A percentile compares a stretch with the other conserved stretches of the same genome.
Evolutionary conservation across 768 basidiomycete genomes (phyloP).

Genomic region (Chalciporus piperatus): DNA sequence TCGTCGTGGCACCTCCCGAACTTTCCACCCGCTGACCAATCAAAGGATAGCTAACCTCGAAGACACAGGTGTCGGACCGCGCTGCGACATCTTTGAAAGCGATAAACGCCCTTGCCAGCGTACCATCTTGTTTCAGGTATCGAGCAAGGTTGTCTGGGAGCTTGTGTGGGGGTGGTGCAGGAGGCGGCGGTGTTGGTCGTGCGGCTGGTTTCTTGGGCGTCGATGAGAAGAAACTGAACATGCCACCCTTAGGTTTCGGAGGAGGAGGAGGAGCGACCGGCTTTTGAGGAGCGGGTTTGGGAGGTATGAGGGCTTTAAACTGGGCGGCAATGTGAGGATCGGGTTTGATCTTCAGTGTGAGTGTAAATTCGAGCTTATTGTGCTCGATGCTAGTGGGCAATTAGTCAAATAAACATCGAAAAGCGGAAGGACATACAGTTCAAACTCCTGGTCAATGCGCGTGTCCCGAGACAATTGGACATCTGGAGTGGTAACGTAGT

Average conservation of each 20-base stretch:
- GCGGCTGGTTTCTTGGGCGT: constrained; percentile 69
- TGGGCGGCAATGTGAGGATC: constrained; percentile 84
- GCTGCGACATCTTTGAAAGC: constrained; percentile 83
- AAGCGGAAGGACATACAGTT: constrained; percentile 56
- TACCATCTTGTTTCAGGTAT: constrained; percentile 82
- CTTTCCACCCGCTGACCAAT: constrained; percentile 70
- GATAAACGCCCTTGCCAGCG: constrained; percentile 83
- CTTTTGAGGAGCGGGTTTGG: constrained; percentile 39
- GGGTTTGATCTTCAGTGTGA: constrained; percentile 81
- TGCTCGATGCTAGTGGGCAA: constrained; percentile 69
- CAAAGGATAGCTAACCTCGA: constrained; percentile 80
- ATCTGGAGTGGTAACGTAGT: constrained; percentile 90
- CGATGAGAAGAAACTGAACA: constrained; percentile 74
- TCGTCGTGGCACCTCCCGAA: constrained; percentile 51
- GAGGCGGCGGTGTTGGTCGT: constrained; percentile 34
- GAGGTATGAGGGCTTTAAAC: constrained; percentile 59
- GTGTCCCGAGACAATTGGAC: constrained; percentile 55
- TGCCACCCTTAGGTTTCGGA: constrained; percentile 56
- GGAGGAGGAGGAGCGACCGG: constrained; percentile 47
- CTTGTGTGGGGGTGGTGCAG: constrained; percentile 37
- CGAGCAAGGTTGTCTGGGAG: constrained; percentile 76
- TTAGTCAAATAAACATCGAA: neutral
- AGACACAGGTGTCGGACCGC: constrained; percentile 80
- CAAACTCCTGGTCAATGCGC: constrained; percentile 85
- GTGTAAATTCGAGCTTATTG: constrained; percentile 91